Evolutionary conservation across 139 green algal genomes (phyloP), one percentile per base, ranked within the genome.

Genomic region (Diplosphaera chodatii): DNA sequence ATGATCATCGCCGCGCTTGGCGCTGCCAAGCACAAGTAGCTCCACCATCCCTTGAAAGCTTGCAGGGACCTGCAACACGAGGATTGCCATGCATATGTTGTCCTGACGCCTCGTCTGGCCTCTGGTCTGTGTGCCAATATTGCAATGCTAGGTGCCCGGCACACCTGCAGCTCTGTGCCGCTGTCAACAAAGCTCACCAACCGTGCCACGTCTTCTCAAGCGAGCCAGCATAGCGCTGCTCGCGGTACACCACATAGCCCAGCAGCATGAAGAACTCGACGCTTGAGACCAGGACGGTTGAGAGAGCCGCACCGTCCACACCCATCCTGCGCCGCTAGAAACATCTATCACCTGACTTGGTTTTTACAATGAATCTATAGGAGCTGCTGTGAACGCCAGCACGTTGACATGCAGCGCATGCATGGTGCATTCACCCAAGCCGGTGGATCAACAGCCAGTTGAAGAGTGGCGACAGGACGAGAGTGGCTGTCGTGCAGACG

Each of bases 301-400:
- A 86, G 29, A 75, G 23, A 8, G 85, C 87, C 2, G 86, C 86
- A n/a, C 87, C 87, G 32, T 88, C 79, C 31, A 92, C 66, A 15
- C 87, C 86, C 76, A 75, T 5, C 8, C 48, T 59, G 48, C 3
- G 13, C 16, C 3, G 25, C n/a, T n/a, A n/a, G n/a, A n/a, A n/a
- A n/a, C n/a, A n/a, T n/a, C n/a, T n/a, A n/a, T n/a, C n/a, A n/a
- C n/a, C n/a, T n/a, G n/a, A n/a, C n/a, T n/a, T n/a, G n/a, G n/a
- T n/a, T n/a, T n/a, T n/a, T n/a, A n/a, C n/a, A n/a, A n/a, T n/a
- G n/a, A n/a, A n/a, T n/a, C n/a, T n/a, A n/a, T n/a, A n/a, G n/a
- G n/a, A n/a, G n/a, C n/a, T n/a, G n/a, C n/a, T n/a, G n/a, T n/a
- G n/a, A n/a, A n/a, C n/a, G n/a, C n/a, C n/a, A n/a, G n/a, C n/a